Evolutionary conservation across 495 filamentous ascomycete genomes (phyloP), one percentile per base, ranked within the genome.

Genomic region (Penicillium verhagenii): DNA sequence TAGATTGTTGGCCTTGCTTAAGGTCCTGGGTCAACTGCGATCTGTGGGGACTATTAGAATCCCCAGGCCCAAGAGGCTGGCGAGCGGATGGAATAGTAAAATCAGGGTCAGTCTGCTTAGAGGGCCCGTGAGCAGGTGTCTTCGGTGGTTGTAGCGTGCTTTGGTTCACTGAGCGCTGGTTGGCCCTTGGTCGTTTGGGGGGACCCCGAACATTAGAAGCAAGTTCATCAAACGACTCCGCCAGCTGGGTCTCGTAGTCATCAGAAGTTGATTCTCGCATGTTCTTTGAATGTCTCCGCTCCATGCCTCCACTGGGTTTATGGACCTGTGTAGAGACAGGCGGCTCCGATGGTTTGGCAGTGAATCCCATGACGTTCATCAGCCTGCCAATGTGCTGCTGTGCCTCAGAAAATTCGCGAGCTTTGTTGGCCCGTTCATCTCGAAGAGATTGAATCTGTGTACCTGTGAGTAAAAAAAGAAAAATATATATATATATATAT

Each of bases 381-480:
- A 80, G 58, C 7, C 72, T 70, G 19, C 74, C 59, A 29, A 77
- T 78, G 19, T 79, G 75, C 39, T 79, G 72, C 52, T 79, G 76
- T 14, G 76, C 75, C 48, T 79, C 74, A 1, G 68, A 71, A 35
- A 81, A 76, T 47, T 81, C 76, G 11, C 70, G 69, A n/a, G 75
- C 71, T 53, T 75, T 76, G 18, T 71, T 65, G 23, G 74, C 64
- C 46, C 72, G 61, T 46, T 77, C 72, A 33, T 73, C 64, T 13
- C 69, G 69, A 28, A 78, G 54, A 10, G 68, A 64, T 57, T 76
- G 71, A 26, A 76, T 56, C 75, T 78, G 33, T 11, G 16, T 28
- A n/a, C 4, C 7, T n/a, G 14, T 35, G 33, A 35, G 33, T 35
- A 2, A 31, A 23, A 25, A 24, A 3, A 50, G 5, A 18, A 6